A percentile compares a stretch with the other conserved stretches of the same genome.
These are phyloP conservation scores for Leucaena leucocephala DNA, from an alignment of 306 rosid species.

Conservation along the genomic window DNA sequence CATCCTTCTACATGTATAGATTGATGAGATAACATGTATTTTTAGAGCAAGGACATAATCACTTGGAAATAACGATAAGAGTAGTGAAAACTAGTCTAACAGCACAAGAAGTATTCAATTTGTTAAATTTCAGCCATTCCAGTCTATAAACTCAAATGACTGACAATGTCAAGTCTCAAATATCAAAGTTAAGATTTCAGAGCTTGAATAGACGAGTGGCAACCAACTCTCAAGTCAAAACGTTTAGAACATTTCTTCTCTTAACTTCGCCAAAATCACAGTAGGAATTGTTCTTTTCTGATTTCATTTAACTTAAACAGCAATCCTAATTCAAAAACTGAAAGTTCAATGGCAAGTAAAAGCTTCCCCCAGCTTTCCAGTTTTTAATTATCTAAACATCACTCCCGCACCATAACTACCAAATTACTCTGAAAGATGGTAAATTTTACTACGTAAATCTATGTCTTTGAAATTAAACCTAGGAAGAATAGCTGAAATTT, in stretches of 20 bases:
- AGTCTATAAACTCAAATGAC: conserved; percentile 1
- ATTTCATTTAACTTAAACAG: conserved; percentile 1
- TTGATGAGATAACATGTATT: neutral
- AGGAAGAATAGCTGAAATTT: conserved; percentile 14
- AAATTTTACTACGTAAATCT: conserved; percentile 8
- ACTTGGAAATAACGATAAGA: neutral
- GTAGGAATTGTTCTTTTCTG: conserved; percentile 18
- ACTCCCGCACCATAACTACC: neutral
- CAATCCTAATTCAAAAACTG: neutral
- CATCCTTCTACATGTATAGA: neutral
- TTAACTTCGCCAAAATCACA: conserved; percentile 13
- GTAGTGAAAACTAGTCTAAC: neutral
- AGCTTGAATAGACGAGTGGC: conserved; percentile 1
- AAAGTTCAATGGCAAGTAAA: conserved; percentile 11
- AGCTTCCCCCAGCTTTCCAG: neutral
- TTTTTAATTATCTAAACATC: conserved; percentile 2
- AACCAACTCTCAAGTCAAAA: conserved; percentile 11
- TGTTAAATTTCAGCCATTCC: neutral
- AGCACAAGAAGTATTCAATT: neutral
- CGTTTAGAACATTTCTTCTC: neutral
- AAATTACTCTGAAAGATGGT: neutral
- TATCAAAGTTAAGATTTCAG: conserved; percentile 8
- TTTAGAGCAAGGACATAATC: neutral
- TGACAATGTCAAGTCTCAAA: conserved; percentile 4
- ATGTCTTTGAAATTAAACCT: conserved; percentile 11